Conservation (phyloP, 2,329 filamentous ascomycete species). For the Colletotrichum sp. region DNA sequence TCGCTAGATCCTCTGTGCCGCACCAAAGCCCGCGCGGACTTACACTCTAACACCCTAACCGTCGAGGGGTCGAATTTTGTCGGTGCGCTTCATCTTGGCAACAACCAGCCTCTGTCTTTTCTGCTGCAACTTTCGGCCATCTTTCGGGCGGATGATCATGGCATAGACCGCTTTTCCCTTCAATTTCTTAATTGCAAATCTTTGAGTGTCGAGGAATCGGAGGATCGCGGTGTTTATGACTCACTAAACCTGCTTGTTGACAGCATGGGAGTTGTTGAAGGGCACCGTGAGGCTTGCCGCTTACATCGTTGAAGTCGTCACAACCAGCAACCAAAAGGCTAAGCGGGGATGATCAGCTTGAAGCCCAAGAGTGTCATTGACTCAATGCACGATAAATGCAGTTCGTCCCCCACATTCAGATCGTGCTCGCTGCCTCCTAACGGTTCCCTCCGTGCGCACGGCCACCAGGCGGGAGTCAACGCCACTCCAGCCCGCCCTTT, state of each 20-base stretch:
- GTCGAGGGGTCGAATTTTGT: conserved; percentile 18
- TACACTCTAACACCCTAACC: conserved; percentile 20
- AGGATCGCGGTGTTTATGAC: background rate
- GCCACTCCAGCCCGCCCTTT: conserved; percentile 34
- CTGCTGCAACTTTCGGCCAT: conserved; percentile 10
- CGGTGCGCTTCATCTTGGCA: conserved; percentile 23
- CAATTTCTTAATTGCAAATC: background rate
- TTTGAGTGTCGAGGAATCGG: conserved; percentile 5
- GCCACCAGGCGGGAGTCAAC: conserved; percentile 30
- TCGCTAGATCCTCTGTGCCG: background rate
- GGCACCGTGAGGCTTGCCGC: background rate
- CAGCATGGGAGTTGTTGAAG: background rate
- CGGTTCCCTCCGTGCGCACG: conserved; percentile 22
- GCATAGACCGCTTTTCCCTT: background rate
- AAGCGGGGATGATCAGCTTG: too few species aligned
- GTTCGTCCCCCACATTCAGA: conserved; percentile 27
- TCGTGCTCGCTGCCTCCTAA: conserved; percentile 1
- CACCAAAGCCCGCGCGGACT: background rate
- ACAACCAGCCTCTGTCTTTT: conserved; percentile 10
- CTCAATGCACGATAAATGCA: conserved; percentile 28
- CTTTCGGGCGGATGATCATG: background rate
- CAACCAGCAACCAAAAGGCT: background rate
- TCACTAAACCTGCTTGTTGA: background rate
- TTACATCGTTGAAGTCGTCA: background rate
- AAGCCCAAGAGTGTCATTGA: conserved; percentile 25